A percentile compares a stretch with the other conserved stretches of the same genome.
These are phyloP conservation scores for Tripterygium wilfordii DNA, from an alignment of 177 flowering plant species.

Conservation along the genomic window DNA sequence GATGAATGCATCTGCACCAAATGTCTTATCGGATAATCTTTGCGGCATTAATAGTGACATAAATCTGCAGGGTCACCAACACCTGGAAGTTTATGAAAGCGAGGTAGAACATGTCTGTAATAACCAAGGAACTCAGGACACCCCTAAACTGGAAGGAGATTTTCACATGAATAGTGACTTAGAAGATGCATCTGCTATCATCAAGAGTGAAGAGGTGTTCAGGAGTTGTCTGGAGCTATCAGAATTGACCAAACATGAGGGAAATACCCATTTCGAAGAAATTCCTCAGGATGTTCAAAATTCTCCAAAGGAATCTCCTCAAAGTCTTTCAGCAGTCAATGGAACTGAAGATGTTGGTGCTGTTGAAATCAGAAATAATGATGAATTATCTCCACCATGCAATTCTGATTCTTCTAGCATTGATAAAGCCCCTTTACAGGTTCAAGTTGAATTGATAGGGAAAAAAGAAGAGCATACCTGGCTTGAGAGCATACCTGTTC, in stretches of 20 bases:
- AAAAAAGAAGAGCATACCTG: slow-evolving; percentile 10
- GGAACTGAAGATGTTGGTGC: slow-evolving; percentile 18
- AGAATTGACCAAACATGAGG: slow-evolving; percentile 20
- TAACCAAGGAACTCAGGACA: slow-evolving; percentile 14
- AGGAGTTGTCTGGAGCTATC: slow-evolving; percentile 50
- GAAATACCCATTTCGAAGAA: slow-evolving; percentile 17
- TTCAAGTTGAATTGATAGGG: slow-evolving; percentile 18
- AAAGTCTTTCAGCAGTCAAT: slow-evolving; percentile 10
- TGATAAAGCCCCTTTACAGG: slow-evolving; percentile 8
- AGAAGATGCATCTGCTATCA: slow-evolving; percentile 13
- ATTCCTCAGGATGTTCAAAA: slow-evolving; percentile 14
- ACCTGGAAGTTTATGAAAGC: slow-evolving; percentile 27
- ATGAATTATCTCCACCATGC: slow-evolving; percentile 6
- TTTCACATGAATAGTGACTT: slow-evolving; percentile 8
- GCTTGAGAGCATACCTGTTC: slow-evolving; percentile 15
- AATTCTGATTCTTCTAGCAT: slow-evolving; percentile 15
- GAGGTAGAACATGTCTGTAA: slow-evolving; percentile 15
- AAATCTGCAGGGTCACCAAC: slow-evolving; percentile 8
- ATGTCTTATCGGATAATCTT: slow-evolving; percentile 16
- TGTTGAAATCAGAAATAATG: slow-evolving; percentile 8
- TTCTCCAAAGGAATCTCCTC: slow-evolving; percentile 18
- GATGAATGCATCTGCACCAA: slow-evolving; percentile 24
- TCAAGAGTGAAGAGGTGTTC: slow-evolving; percentile 31
- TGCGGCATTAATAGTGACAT: slow-evolving; percentile 4
- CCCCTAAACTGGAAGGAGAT: slow-evolving; percentile 10